Evolutionary conservation across 441 rosid species (phyloP).

Genomic region (Syzygium syzygioides): DNA sequence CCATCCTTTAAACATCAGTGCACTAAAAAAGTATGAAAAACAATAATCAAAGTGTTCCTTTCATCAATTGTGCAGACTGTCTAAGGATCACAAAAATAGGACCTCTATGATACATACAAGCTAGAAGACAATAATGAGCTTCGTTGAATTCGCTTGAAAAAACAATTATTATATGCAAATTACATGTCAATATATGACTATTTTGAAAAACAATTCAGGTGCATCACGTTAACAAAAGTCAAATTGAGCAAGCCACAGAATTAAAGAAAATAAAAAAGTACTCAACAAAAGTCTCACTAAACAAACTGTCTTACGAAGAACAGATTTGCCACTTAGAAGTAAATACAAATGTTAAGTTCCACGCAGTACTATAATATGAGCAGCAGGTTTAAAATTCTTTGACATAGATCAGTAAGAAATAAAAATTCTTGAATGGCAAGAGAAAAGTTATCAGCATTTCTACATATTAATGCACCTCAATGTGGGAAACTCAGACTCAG

Average conservation of each 20-base stretch:
- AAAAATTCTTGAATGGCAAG: background rate
- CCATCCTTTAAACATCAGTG: background rate
- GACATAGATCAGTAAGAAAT: background rate
- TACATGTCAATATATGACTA: background rate
- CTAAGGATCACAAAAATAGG: background rate
- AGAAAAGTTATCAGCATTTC: background rate
- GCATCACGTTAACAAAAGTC: background rate
- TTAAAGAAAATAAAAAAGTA: background rate
- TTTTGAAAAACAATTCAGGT: background rate
- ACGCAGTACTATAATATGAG: background rate
- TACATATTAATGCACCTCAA: constrained; percentile 46
- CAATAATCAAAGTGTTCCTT: background rate
- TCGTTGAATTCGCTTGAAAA: background rate
- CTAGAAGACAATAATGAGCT: background rate
- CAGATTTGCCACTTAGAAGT: background rate
- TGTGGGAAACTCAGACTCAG: constrained; percentile 79
- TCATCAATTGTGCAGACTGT: background rate
- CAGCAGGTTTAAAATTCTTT: background rate
- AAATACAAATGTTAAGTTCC: background rate
- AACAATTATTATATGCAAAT: background rate
- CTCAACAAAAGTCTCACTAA: background rate
- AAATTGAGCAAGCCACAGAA: background rate
- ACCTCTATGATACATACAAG: background rate
- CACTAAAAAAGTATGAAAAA: background rate
- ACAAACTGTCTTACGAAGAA: background rate